Percentiles rank a stretch among this genome's conserved stretches.
phyloP scores from a whole-genome alignment of 2,329 filamentous ascomycete species.

The Cyphellophora europaea region DNA sequence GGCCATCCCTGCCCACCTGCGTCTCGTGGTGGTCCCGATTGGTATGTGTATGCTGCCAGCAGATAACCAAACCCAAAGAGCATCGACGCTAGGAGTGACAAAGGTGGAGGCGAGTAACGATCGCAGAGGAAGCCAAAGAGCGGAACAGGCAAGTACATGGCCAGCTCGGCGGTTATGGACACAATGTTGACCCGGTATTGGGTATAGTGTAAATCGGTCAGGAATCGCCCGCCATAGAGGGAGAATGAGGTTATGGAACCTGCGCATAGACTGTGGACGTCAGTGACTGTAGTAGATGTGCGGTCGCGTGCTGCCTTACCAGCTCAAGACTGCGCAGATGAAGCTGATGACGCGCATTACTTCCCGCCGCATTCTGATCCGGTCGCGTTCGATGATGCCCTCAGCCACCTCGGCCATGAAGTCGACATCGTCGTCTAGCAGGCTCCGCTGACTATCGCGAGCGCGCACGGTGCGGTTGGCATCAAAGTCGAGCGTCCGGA shows the following conservation, averaged over 20 bases:
- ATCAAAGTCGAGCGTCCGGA: slow-evolving; percentile 40
- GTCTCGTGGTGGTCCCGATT: slow-evolving; percentile 43
- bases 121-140: slow-evolving; percentile 87
- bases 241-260: slow-evolving; percentile 91
- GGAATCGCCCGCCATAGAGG: slow-evolving; percentile 84
- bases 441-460: slow-evolving; percentile 12
- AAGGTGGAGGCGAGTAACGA: slow-evolving; percentile 67
- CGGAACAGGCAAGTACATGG: slow-evolving; percentile 87
- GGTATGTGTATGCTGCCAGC: slow-evolving; percentile 71
- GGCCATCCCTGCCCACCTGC: slow-evolving; percentile 52
- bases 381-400: slow-evolving; percentile 50
- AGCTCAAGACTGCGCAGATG: slow-evolving; percentile 50
- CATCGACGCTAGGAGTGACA: slow-evolving; percentile 62
- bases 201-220: slow-evolving; percentile 74
- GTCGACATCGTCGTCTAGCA: slow-evolving; percentile 25
- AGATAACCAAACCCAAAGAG: slow-evolving; percentile 77
- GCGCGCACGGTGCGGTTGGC: slow-evolving; percentile 24
- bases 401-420: slow-evolving; percentile 54
- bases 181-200: slow-evolving; percentile 90
- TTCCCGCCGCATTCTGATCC: slow-evolving; percentile 43
- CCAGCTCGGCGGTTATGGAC: slow-evolving; percentile 75
- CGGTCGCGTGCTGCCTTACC: slow-evolving; percentile 26
- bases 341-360: slow-evolving; percentile 48
- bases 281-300: slow-evolving; percentile 1
- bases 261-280: slow-evolving; percentile 55